Conservation (phyloP, 768 basidiomycete species). For the Postia placenta region DNA sequence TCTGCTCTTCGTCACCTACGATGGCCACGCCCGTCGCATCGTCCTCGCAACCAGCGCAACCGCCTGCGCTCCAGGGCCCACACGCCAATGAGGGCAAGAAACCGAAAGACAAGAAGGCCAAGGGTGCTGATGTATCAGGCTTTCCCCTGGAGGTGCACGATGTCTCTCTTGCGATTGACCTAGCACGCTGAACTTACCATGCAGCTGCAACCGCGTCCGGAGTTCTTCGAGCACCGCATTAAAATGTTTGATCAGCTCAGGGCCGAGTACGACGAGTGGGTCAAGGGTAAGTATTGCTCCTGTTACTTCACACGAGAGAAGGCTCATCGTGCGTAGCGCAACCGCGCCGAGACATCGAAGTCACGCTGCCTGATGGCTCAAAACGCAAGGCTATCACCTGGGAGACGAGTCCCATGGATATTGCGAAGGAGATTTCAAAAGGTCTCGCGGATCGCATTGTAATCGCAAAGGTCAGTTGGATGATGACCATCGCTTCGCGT, state of each 20-base stretch:
- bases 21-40: conserved; percentile 56
- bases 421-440: conserved; percentile 85
- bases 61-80: conserved; percentile 40
- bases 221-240: conserved; percentile 85
- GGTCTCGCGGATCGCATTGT: conserved; percentile 84
- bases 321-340: conserved; percentile 40
- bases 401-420: conserved; percentile 90
- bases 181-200: conserved; percentile 1
- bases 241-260: conserved; percentile 86
- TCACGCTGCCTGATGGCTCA: conserved; percentile 86
- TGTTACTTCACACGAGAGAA: too few species aligned
- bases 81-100: conserved; percentile 26
- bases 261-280: conserved; percentile 73
- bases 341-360: conserved; percentile 73
- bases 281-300: conserved; percentile 68
- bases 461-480: conserved; percentile 79
- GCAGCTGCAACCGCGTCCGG: conserved; percentile 77
- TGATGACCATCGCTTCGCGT: neutral
- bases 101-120: conserved; percentile 39
- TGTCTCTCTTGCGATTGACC: neutral
- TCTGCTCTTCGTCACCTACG: conserved; percentile 18
- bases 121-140: conserved; percentile 28
- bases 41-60: conserved; percentile 43
- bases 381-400: conserved; percentile 81
- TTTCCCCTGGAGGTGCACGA: conserved; percentile 53